These are phyloP conservation scores for Cladosporium sp. DNA, from an alignment of 2,329 filamentous ascomycete species.

Conservation along the genomic window DNA sequence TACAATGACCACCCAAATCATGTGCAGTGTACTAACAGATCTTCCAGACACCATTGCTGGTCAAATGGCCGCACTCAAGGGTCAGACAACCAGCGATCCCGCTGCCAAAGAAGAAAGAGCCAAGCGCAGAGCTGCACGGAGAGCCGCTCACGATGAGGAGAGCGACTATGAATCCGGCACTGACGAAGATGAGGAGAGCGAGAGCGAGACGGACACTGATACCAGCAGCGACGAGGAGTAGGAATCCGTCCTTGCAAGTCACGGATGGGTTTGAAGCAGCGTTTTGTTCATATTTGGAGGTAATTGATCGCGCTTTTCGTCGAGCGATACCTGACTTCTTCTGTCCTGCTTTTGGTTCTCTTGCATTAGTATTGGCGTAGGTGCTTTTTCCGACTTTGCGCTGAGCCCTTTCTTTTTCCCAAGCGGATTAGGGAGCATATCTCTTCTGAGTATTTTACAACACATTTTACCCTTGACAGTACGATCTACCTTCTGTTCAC, in stretches of 20 bases:
- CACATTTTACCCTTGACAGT: no score
- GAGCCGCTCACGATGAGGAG: conserved; percentile 17
- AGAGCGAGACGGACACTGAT: conserved; percentile 57
- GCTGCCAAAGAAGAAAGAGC: conserved; percentile 8
- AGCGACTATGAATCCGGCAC: conserved; percentile 36
- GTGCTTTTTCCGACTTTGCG: no score
- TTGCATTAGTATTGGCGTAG: not conserved
- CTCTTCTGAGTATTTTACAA: no score
- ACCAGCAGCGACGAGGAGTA: conserved; percentile 74
- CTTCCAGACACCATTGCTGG: conserved; percentile 34
- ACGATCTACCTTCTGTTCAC: no score
- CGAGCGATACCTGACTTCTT: not conserved
- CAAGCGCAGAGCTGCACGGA: conserved; percentile 13
- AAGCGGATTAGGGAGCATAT: no score
- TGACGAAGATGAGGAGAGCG: conserved; percentile 31
- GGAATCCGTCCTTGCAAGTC: not conserved
- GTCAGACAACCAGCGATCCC: conserved; percentile 27
- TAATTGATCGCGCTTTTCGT: not conserved
- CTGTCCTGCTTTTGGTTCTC: not conserved
- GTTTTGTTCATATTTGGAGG: not conserved
- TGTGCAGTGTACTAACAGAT: conserved; percentile 15
- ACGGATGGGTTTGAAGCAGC: not conserved
- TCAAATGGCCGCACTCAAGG: conserved; percentile 35
- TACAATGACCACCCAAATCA: no score
- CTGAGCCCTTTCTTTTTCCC: no score